Conservation (phyloP, 495 filamentous ascomycete genomes). For the Aspergillus biplanus region DNA sequence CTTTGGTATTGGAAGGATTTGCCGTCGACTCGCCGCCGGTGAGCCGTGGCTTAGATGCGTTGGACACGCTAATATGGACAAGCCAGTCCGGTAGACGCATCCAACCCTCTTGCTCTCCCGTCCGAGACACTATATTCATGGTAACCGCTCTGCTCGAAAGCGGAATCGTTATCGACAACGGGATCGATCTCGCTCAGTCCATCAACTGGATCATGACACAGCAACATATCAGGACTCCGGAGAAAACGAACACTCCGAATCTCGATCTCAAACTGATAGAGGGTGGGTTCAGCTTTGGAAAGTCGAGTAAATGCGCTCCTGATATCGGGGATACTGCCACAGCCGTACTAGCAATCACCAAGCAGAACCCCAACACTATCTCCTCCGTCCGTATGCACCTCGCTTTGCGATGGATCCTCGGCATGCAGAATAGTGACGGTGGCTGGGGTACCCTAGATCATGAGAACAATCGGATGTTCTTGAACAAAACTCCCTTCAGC, state of each 20-base stretch:
- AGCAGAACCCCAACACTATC: conserved; percentile 24
- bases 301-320: conserved; percentile 40
- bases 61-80: conserved; percentile 32
- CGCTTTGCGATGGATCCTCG: conserved; percentile 40
- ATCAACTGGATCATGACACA: conserved; percentile 30
- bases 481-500: conserved; percentile 47
- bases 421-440: conserved; percentile 51
- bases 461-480: conserved; percentile 40
- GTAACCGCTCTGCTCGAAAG: conserved; percentile 34
- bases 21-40: conserved; percentile 17
- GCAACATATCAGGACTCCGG: conserved; percentile 28
- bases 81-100: conserved; percentile 31
- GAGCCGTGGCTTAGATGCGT: conserved; percentile 23
- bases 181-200: conserved; percentile 17
- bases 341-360: conserved; percentile 35
- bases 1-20: conserved; percentile 37
- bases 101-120: conserved; percentile 30
- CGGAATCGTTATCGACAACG: background rate
- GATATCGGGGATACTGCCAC: conserved; percentile 52
- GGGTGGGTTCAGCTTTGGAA: conserved; percentile 43
- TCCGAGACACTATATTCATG: conserved; percentile 46
- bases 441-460: conserved; percentile 50
- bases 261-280: conserved; percentile 27
- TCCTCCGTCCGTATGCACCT: conserved; percentile 15
- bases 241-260: conserved; percentile 30